Percentiles rank a stretch among this genome's conserved stretches.
Evolutionary conservation across 2,329 filamentous ascomycete species (phyloP).

Genomic region (Trichoderma atrobrunneum): DNA sequence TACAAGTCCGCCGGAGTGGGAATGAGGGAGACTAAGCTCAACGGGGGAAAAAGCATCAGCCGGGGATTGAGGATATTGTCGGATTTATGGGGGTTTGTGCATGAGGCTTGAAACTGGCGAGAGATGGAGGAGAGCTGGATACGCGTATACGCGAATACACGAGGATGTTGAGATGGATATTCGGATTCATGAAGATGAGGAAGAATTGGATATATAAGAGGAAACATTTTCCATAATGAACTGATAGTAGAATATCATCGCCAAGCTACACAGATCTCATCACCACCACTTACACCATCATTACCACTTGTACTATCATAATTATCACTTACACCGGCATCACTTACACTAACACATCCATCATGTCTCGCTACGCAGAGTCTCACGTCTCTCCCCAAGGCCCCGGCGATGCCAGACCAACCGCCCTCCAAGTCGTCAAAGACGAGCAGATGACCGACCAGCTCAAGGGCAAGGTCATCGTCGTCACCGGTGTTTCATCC

Average conservation of each 20-base stretch:
- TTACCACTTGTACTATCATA: not conserved
- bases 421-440: conserved; percentile 34
- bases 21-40: not conserved
- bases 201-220: not conserved
- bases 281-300: not conserved
- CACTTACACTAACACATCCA: not conserved
- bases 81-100: not conserved
- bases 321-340: not conserved
- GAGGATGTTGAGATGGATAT: not conserved
- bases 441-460: conserved; percentile 29
- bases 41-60: conserved; percentile 1
- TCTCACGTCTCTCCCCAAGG: conserved; percentile 25
- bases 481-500: conserved; percentile 39
- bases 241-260: not conserved
- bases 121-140: not conserved
- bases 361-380: conserved; percentile 22
- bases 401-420: conserved; percentile 33
- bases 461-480: conserved; percentile 34
- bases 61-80: not conserved
- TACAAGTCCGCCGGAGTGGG: not conserved
- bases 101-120: not conserved
- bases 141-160: not conserved
- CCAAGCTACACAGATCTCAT: not conserved
- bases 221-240: not conserved
- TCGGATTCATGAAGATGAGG: not conserved